Evolutionary conservation across 768 basidiomycete genomes (phyloP).

Genomic region (Boletellus emodensis): DNA sequence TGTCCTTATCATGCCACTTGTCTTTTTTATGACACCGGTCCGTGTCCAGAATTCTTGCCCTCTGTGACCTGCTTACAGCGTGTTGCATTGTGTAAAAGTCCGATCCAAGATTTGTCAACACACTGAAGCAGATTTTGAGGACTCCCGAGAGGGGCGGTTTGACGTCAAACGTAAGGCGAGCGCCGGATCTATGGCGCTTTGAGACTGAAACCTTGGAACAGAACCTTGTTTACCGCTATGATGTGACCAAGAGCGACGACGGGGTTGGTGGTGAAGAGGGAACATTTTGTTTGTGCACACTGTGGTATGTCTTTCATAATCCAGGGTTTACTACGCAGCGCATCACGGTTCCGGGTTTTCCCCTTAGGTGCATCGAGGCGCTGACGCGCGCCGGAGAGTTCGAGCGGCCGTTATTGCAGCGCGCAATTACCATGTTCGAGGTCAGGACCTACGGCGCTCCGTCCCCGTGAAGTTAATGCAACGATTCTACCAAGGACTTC

Average conservation of each 20-base stretch:
- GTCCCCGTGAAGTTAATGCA: neutral
- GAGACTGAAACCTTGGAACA: conserved; percentile 26
- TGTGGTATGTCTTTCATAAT: conserved; percentile 48
- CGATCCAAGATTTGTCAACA: conserved; percentile 86
- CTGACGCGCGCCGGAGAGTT: conserved; percentile 83
- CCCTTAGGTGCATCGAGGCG: conserved; percentile 76
- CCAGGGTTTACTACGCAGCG: neutral
- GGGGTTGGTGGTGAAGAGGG: conserved; percentile 97
- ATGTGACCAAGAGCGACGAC: conserved; percentile 79
- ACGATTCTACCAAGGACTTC: conserved; percentile 51
- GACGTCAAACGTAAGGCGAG: conserved; percentile 65
- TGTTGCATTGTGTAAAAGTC: conserved; percentile 39
- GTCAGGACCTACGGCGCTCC: conserved; percentile 36
- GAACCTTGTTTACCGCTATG: conserved; percentile 89
- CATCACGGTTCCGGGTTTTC: neutral
- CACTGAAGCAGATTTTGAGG: conserved; percentile 77
- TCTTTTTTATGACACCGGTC: conserved; percentile 85
- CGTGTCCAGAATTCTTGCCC: conserved; percentile 23
- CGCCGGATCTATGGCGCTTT: neutral
- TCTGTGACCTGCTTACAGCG: neutral
- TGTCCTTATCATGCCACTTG: conserved; percentile 87
- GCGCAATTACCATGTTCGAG: conserved; percentile 87
- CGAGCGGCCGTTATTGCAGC: conserved; percentile 59
- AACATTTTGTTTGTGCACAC: conserved; percentile 85
- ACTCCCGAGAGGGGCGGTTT: conserved; percentile 88